phyloP scores from a whole-genome alignment of 2,329 filamentous ascomycete genomes.

The Pseudocercospora vitis region DNA sequence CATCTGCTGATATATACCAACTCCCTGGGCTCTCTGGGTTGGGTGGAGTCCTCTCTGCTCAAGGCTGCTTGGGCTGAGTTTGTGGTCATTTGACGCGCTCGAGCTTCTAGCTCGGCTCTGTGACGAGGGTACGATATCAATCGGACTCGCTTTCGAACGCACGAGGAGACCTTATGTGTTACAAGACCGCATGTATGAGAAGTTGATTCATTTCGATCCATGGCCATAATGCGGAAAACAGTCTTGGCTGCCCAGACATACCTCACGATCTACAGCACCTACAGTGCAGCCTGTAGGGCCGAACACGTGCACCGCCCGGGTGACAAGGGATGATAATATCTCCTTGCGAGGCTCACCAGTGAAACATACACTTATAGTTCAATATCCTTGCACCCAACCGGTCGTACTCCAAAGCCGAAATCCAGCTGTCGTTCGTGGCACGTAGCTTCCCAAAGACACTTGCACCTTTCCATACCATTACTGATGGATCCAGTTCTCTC shows the following conservation, averaged over 20 bases:
- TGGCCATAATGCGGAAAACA: conserved; percentile 1
- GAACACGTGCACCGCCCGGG: background rate
- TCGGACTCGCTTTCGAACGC: too few relatives aligned
- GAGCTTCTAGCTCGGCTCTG: too few relatives aligned
- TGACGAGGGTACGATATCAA: too few relatives aligned
- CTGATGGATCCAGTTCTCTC: conserved; percentile 91
- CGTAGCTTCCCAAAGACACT: conserved; percentile 91
- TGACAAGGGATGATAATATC: background rate
- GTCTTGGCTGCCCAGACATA: conserved; percentile 3
- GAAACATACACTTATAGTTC: conserved; percentile 75
- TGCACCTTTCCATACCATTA: conserved; percentile 97
- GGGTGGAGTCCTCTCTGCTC: too few relatives aligned
- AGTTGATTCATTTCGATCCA: background rate
- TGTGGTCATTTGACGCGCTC: too few relatives aligned
- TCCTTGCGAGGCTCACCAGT: conserved; percentile 45
- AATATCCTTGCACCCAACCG: conserved; percentile 76
- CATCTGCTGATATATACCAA: too few relatives aligned
- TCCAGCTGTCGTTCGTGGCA: conserved; percentile 90
- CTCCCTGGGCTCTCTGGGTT: too few relatives aligned
- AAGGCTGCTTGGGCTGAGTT: background rate
- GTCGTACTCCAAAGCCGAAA: conserved; percentile 84
- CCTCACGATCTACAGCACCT: background rate
- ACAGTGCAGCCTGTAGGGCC: background rate
- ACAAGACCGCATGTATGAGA: too few relatives aligned
- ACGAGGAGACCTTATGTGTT: too few relatives aligned